Base-by-base conservation (phyloP, 768 basidiomycete genomes). In the Dioszegia hungarica region DNA sequence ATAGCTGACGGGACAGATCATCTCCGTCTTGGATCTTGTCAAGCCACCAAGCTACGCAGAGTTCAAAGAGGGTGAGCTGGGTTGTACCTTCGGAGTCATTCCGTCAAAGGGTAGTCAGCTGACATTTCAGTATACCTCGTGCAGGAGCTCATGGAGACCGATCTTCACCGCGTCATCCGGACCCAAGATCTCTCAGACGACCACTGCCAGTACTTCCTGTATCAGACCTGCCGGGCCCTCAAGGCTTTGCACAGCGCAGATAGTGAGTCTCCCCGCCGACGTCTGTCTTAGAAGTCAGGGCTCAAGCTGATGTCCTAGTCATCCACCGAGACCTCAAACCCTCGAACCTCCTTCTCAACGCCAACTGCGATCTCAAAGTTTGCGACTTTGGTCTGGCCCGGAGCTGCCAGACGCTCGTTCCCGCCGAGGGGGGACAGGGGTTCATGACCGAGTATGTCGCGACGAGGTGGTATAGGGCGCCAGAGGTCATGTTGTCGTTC, bases 401-500 rank as follows among this genome's bases (percentile, higher is more conserved):
- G n/a, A 61, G 56, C 20, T 68, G 63, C 5, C 61, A 69, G 41
- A 49, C 56, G 12, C 20, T 43, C 29, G n/a, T 36, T 19, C 47
- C 38, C 34, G 58, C 53, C 14, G 66, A 64, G 31, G 41, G 54
- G 17, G 61, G 59, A 9, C 61, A 57, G 15, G 75, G 75, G 0
- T 70, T 70, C 57, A 77, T 77, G 76, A 77, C 76, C 10, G 76
- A 75, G 56, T 74, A 97, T 65, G 95, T 99, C 46, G 94, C 95
- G 1, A 98, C 95, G 24, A 82, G 95, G 66, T 99, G 95, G 95
- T 99, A 98, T 73, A 85, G 95, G 34, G 95, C 95, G 0, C 95
- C 95, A 0, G 95, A 99, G 76, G 93, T 99, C 79, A 99, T 99
- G 95, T 82, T 99, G 49, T 95, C 92, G 10, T 98, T 97, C 82